These are phyloP conservation scores for Chlamydomonas sphaeroides DNA, from an alignment of 139 green algal species.

Conservation along the genomic window DNA sequence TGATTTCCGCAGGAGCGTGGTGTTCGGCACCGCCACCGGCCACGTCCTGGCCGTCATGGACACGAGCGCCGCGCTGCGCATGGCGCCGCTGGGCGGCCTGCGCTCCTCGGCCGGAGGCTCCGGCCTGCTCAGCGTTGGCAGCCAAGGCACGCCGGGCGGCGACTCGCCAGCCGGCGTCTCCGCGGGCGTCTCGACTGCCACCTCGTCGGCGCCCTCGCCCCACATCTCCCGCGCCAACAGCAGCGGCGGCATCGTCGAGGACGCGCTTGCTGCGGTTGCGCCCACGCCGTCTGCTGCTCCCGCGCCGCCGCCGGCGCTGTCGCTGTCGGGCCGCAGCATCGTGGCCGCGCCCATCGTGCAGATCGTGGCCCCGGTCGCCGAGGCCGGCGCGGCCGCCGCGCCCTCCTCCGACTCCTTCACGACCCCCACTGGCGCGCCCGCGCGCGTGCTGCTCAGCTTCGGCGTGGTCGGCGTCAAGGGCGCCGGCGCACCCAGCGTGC, in stretches of 20 bases:
- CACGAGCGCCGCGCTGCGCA: background rate
- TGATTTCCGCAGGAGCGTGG: background rate
- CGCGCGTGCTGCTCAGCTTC: constrained; percentile 9
- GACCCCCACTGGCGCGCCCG: background rate
- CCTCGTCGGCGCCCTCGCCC: background rate
- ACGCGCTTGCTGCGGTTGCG: background rate
- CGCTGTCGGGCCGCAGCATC: constrained; percentile 15
- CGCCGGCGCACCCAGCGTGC: background rate
- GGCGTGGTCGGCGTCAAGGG: constrained; percentile 8
- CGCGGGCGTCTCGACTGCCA: background rate
- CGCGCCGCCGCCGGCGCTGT: background rate
- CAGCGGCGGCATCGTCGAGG: background rate
- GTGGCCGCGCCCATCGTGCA: constrained; percentile 15
- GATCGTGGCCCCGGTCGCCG: background rate
- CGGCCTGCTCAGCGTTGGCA: background rate
- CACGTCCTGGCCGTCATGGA: constrained; percentile 36
- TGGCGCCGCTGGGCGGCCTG: background rate
- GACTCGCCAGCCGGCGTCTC: constrained; percentile 13
- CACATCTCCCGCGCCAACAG: background rate
- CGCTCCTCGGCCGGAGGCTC: background rate
- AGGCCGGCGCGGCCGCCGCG: background rate
- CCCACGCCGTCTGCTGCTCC: background rate
- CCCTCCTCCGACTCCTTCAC: background rate
- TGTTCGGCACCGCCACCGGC: constrained; percentile 17
- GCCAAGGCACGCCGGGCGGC: too few species aligned